Conservation (phyloP, 164 flowering plant species). For the Buxus sempervirens region DNA sequence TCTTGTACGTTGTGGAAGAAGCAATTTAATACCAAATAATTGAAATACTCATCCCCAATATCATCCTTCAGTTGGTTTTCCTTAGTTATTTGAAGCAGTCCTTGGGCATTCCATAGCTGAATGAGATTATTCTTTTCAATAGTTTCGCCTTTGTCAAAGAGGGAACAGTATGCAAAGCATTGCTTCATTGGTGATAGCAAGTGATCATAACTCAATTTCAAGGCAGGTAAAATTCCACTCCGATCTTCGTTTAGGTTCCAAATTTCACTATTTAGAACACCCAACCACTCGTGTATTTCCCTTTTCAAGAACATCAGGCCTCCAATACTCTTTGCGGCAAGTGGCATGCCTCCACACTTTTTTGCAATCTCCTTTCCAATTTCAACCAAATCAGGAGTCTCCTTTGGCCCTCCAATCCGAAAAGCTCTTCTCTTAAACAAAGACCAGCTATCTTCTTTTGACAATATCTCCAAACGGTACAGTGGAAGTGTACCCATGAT, state of each 20-base stretch:
- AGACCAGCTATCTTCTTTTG: background rate
- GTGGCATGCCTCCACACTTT: constrained; percentile 15
- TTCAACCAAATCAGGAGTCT: background rate
- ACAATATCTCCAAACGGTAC: too few relatives aligned
- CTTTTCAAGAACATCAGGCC: background rate
- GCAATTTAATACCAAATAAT: background rate
- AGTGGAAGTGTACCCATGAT: too few relatives aligned
- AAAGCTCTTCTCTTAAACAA: background rate
- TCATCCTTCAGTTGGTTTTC: too few relatives aligned
- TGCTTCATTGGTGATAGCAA: background rate
- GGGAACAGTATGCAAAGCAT: constrained; percentile 8
- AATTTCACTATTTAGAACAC: background rate
- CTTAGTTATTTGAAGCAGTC: background rate
- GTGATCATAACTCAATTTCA: constrained; percentile 9
- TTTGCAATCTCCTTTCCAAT: constrained; percentile 5
- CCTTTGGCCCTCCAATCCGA: background rate
- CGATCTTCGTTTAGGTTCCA: background rate
- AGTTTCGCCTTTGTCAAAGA: background rate
- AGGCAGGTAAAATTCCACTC: background rate
- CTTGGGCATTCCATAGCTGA: background rate
- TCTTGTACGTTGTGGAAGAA: background rate
- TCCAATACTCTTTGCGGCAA: constrained; percentile 2
- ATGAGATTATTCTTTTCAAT: background rate
- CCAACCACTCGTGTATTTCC: background rate
- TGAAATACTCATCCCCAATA: background rate